Evolutionary conservation across 169 alveolate species (phyloP).

Genomic region (Cyclospora cayetanensis): DNA sequence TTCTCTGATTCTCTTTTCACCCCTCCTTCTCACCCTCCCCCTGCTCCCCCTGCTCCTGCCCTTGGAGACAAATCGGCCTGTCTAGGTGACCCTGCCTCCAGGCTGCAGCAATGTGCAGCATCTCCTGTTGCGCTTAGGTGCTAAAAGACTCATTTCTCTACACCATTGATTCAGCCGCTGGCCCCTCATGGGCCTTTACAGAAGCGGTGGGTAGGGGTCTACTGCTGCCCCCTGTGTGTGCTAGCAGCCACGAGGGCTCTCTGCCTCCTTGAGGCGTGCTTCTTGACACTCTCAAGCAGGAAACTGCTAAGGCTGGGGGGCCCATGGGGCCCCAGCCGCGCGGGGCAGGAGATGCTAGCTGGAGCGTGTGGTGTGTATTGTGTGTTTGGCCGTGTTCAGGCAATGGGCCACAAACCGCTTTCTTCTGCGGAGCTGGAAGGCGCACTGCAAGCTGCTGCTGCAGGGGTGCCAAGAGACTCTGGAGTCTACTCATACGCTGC

Average conservation of each 20-base stretch:
- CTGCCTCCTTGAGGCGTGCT: too few relatives aligned
- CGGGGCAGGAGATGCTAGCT: too few relatives aligned
- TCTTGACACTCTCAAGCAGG: background rate
- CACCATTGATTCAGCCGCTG: slow-evolving; percentile 4
- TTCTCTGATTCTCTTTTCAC: too few relatives aligned
- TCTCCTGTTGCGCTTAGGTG: background rate
- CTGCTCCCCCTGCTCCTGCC: too few relatives aligned
- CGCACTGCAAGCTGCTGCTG: background rate
- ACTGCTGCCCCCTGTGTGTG: too few relatives aligned
- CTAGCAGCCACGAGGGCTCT: too few relatives aligned
- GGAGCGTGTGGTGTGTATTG: too few relatives aligned
- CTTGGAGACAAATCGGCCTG: too few relatives aligned
- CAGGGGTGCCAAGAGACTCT: background rate
- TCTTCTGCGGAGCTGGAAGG: background rate
- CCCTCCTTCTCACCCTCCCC: background rate
- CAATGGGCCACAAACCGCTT: background rate
- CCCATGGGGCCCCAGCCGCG: background rate
- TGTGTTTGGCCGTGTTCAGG: background rate
- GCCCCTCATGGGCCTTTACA: slow-evolving; percentile 9
- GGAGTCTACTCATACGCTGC: too few relatives aligned
- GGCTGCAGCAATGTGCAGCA: background rate
- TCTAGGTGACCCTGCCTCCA: background rate
- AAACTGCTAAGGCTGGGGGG: background rate
- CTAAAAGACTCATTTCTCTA: background rate
- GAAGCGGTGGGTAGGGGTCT: slow-evolving; percentile 33